Evolutionary conservation across 129 eudicot species (phyloP).

Genomic region (Chrysanthemum makinoi): DNA sequence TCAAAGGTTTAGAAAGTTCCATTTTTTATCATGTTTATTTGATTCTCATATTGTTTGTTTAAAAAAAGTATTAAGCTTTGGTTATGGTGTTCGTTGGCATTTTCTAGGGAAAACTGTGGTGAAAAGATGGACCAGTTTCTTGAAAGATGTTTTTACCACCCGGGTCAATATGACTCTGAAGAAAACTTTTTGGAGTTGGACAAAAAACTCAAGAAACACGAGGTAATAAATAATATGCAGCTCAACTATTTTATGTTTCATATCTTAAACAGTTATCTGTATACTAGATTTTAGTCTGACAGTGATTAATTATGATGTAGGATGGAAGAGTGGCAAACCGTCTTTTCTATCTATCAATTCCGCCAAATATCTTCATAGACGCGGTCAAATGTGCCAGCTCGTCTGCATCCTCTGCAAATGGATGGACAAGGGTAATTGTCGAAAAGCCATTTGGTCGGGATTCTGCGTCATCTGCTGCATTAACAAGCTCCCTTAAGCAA

Average conservation of each 20-base stretch:
- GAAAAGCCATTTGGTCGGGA: constrained; percentile 98
- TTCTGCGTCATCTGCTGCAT: constrained; percentile 94
- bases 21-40: background rate
- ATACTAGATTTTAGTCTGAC: constrained; percentile 22
- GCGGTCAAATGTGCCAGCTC: constrained; percentile 89
- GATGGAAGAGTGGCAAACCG: constrained; percentile 84
- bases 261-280: background rate
- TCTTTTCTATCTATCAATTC: constrained; percentile 86
- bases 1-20: constrained; percentile 50
- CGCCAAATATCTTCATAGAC: constrained; percentile 85
- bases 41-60: background rate
- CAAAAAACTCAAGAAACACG: constrained; percentile 81
- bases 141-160: constrained; percentile 86
- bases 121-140: constrained; percentile 95
- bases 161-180: constrained; percentile 87
- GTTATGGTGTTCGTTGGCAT: too few relatives aligned
- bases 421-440: constrained; percentile 99
- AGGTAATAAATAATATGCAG: constrained; percentile 44
- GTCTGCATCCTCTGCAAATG: constrained; percentile 78
- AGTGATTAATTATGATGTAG: constrained; percentile 32
- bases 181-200: constrained; percentile 77
- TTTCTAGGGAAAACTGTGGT: constrained; percentile 70
- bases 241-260: background rate
- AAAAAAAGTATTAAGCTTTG: too few relatives aligned
- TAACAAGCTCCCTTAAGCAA: constrained; percentile 82